Evolutionary conservation across 345 rosid species (phyloP), one percentile per base, ranked within the genome.

Genomic region (Populus davidiana): DNA sequence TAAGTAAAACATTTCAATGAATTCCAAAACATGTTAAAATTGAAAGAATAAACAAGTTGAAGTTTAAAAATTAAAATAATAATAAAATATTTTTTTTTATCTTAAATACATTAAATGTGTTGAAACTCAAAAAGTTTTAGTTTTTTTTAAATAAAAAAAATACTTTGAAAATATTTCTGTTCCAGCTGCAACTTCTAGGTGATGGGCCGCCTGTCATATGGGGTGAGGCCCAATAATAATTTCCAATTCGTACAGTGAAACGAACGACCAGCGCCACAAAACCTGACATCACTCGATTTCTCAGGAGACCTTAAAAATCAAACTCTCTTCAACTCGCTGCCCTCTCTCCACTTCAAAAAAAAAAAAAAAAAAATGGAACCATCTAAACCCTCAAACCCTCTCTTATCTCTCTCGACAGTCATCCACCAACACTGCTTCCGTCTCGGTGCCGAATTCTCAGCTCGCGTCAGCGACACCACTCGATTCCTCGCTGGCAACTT

Each of bases 401-500:
- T 93, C 81, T 77, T 86, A 68, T 90, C 89, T 8, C 78, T 91
- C 78, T 84, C 97, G 71, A 79, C 90, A 61, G 86, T 91, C 87
- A 27, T 89, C 81, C 91, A 91, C 83, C 91, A 86, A 68, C 86
- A 88, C 80, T 90, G 92, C 73, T 83, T 62, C 74, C 90, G 92
- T 16, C 84, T 92, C 61, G 83, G 85, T 70, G 75, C 89, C 62
- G 91, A 92, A 27, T 76, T 93, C 74, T 85, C 92, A 41, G 70
- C 83, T 69, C 89, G 93, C 14, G 59, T 91, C 73, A 87, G 89
- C 61, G 93, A 89, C 67, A 81, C 91, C 70, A 87, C 78, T 83
- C 72, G 89, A 62, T 63, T 73, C 82, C 79, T 90, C 29, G 69
- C 87, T 35, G 56, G 71, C 36, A 82, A 78, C 71, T 80, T 91